Base-by-base conservation (phyloP, 208 protist genomes). In the Vickermania spadyakhi region DNA sequence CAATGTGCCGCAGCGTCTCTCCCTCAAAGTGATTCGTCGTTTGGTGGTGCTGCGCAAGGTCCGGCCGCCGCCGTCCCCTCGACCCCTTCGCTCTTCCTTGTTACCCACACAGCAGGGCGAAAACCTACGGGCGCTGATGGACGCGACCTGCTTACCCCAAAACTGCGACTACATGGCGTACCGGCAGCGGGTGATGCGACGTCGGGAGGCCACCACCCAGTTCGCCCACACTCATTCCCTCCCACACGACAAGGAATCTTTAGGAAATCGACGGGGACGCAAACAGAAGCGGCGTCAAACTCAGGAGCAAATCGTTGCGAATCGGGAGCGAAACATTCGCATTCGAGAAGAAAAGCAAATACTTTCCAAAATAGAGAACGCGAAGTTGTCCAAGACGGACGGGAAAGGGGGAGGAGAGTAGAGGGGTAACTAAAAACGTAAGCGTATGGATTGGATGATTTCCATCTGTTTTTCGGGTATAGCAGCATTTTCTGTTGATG, bases 1-100 rank as follows among this genome's bases (percentile, higher is more conserved):
- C 52, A 83, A 94, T 60, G 72, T 79, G 5, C 75, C 79, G 14
- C 94, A 98, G 64, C 70, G 73, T 1, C 31, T 98, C 21, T 94
- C 84, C 0, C 75, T 94, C 0, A 94, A 94, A 55, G 52, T 89
- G 7, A 75, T 86, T 49, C 87, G 87, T 2, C 73, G 77, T 1
- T 75, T 94, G 22, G 62, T 94, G 30, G 73, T 86, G 2, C 74
- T 94, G 69, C 59, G 56, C 1, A 91, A 94, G 57, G 60, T 68
- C 5, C 42, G 45, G 0, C 70, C 72, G 2, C 5, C 79, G 26
- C 81, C 83, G 18, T 55, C 28, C 21, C 68, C 68, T 5, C 64
- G 50, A 18, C 79, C 74, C 31, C 57, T 75, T 3, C 82, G 82
- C 18, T 77, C 61, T 56, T 58, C 52, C 18, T 91, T 83, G 50